A percentile compares a stretch with the other conserved stretches of the same genome.
Evolutionary conservation across 1,284 basidiomycete genomes (phyloP).

Genomic region (Pascua sp.): DNA sequence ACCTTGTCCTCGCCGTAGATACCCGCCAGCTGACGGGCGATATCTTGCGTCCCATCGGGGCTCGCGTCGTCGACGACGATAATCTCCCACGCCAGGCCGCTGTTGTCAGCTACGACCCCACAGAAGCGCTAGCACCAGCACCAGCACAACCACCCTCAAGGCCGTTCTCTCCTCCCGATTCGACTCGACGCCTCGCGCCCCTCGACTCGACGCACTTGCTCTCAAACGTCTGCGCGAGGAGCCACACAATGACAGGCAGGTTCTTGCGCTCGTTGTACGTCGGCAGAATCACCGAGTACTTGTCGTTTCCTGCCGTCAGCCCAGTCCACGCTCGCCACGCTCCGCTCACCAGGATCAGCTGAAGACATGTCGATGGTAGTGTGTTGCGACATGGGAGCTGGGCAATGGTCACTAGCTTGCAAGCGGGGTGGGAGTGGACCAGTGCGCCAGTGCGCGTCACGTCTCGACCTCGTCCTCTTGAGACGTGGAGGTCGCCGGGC

Average conservation of each 20-base stretch:
- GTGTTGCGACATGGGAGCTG: slow-evolving; percentile 12
- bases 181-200: too few species aligned
- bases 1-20: slow-evolving; percentile 81
- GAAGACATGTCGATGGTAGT: slow-evolving; percentile 29
- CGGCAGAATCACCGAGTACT: slow-evolving; percentile 84
- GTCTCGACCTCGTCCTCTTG: too few species aligned
- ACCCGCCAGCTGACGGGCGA: slow-evolving; percentile 69
- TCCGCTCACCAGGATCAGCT: background rate
- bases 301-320: slow-evolving; percentile 45
- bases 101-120: slow-evolving; percentile 27
- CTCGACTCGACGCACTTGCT: slow-evolving; percentile 64
- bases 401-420: too few species aligned
- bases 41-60: slow-evolving; percentile 85
- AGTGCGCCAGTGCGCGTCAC: too few species aligned
- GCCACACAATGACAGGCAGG: slow-evolving; percentile 78
- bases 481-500: too few species aligned
- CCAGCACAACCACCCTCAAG: background rate
- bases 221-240: slow-evolving; percentile 69
- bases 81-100: slow-evolving; percentile 70
- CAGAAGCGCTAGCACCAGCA: background rate
- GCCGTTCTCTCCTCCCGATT: too few species aligned
- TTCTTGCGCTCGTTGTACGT: slow-evolving; percentile 93
- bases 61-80: slow-evolving; percentile 87
- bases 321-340: too few species aligned
- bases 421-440: too few species aligned